A percentile compares a stretch with the other conserved stretches of the same genome.
Evolutionary conservation across 140 eudicot species (phyloP).

Genomic region (Ambrosia hybrid): DNA sequence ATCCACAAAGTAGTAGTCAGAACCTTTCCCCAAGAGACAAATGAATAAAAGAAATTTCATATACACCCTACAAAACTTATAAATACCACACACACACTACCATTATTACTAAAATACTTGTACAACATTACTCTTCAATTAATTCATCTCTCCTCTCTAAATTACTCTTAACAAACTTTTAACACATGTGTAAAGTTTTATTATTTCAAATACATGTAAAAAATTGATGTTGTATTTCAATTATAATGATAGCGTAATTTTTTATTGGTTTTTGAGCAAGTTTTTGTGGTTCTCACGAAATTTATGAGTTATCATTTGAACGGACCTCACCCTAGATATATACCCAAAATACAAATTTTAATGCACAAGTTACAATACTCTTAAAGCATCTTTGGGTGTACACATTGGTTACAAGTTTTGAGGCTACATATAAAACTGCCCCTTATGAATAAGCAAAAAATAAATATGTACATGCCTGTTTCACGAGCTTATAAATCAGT

Average conservation of each 20-base stretch:
- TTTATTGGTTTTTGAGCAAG: too few species aligned
- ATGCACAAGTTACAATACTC: neutral
- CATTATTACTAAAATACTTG: too few species aligned
- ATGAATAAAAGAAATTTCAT: neutral
- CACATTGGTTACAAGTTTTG: neutral
- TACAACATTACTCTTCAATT: too few species aligned
- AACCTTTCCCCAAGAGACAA: neutral
- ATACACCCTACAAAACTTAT: neutral
- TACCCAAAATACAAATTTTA: neutral
- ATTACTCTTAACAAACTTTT: too few species aligned
- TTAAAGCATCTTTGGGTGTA: neutral
- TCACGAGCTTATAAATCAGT: conserved; percentile 81
- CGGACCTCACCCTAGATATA: neutral
- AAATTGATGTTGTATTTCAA: too few species aligned
- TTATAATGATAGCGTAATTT: too few species aligned
- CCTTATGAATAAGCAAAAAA: neutral
- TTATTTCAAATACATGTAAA: too few species aligned
- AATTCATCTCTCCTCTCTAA: too few species aligned
- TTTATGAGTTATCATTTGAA: too few species aligned
- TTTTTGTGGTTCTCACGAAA: too few species aligned
- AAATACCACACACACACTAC: neutral
- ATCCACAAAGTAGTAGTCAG: conserved; percentile 10
- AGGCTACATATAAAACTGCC: neutral
- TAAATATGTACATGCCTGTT: conserved; percentile 54
- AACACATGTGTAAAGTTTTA: too few species aligned